Evolutionary conservation across 1,284 basidiomycete species (phyloP).

Genomic region (Coriolopsis trogii): DNA sequence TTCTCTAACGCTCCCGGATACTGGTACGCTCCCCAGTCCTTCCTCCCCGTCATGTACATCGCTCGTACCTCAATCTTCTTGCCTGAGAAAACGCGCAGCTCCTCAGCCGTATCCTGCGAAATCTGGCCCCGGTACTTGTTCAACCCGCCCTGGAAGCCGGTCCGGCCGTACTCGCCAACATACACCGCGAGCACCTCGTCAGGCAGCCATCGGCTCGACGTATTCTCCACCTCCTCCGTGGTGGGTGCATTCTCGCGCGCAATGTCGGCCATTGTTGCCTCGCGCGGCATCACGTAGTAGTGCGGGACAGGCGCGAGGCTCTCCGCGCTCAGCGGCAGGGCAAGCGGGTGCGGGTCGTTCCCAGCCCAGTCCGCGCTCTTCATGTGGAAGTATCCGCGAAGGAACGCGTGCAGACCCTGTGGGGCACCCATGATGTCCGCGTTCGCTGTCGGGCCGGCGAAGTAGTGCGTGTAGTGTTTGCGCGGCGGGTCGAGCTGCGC

Average conservation of each 20-base stretch:
- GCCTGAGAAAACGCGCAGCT: constrained; percentile 32
- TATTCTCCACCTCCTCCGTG: constrained; percentile 29
- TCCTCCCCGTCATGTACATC: constrained; percentile 54
- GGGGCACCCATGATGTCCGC: constrained; percentile 44
- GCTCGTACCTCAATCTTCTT: constrained; percentile 50
- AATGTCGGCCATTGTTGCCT: constrained; percentile 54
- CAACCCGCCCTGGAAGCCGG: constrained; percentile 65
- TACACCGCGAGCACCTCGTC: constrained; percentile 54
- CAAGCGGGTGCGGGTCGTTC: constrained; percentile 40
- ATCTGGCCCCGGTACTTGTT: constrained; percentile 52
- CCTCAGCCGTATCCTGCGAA: constrained; percentile 15
- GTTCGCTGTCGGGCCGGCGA: constrained; percentile 49
- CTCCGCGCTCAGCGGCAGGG: constrained; percentile 37
- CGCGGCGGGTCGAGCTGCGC: constrained; percentile 49
- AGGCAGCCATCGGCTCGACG: constrained; percentile 47
- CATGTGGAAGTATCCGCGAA: constrained; percentile 60
- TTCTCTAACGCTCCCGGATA: constrained; percentile 48
- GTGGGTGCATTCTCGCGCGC: constrained; percentile 36
- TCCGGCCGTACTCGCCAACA: constrained; percentile 48
- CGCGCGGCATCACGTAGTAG: constrained; percentile 66
- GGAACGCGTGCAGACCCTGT: constrained; percentile 50
- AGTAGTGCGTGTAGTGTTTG: constrained; percentile 62
- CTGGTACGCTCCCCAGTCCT: constrained; percentile 65
- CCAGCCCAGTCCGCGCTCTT: constrained; percentile 59
- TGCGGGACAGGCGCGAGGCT: constrained; percentile 50